Conservation (phyloP, 1,284 basidiomycete species). For the Cutaneotrichosporon dermatis region DNA sequence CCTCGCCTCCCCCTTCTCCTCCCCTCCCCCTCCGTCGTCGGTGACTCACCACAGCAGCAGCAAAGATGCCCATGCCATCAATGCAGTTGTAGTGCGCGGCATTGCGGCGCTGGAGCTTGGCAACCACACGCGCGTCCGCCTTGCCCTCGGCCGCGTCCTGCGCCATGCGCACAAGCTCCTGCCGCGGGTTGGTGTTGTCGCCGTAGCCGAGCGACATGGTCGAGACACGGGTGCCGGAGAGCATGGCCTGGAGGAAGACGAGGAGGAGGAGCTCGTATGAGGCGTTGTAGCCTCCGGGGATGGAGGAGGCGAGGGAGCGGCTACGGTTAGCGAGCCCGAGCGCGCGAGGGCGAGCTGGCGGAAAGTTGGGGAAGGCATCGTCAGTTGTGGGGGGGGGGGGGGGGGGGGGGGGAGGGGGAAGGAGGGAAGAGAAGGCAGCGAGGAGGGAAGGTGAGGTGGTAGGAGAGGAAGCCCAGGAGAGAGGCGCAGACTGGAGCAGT, state of each 20-base stretch:
- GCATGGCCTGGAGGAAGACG: slow-evolving; percentile 30
- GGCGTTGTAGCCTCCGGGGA: slow-evolving; percentile 23
- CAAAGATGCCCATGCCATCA: slow-evolving; percentile 31
- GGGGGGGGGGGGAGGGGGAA: too few relatives aligned
- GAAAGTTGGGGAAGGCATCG: too few relatives aligned
- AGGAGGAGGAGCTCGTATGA: slow-evolving; percentile 35
- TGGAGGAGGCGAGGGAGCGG: slow-evolving; percentile 2
- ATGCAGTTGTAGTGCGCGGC: slow-evolving; percentile 36
- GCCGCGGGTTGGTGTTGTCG: slow-evolving; percentile 36
- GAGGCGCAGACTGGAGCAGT: too few relatives aligned
- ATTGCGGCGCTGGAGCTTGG: slow-evolving; percentile 31
- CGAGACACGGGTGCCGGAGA: slow-evolving; percentile 23
- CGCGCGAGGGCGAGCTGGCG: too few relatives aligned
- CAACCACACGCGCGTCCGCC: slow-evolving; percentile 18
- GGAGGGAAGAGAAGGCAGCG: too few relatives aligned
- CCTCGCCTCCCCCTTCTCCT: too few relatives aligned
- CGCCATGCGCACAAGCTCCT: background rate
- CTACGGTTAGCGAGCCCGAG: background rate
- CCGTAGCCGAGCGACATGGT: slow-evolving; percentile 20
- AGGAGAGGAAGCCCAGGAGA: too few relatives aligned
- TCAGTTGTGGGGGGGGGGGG: too few relatives aligned
- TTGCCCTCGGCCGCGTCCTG: slow-evolving; percentile 21
- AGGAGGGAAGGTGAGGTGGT: too few relatives aligned
- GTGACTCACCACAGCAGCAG: slow-evolving; percentile 30
- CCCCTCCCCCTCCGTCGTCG: background rate